phyloP scores from a whole-genome alignment of 768 basidiomycete genomes.

The Mycena epipterygia region DNA sequence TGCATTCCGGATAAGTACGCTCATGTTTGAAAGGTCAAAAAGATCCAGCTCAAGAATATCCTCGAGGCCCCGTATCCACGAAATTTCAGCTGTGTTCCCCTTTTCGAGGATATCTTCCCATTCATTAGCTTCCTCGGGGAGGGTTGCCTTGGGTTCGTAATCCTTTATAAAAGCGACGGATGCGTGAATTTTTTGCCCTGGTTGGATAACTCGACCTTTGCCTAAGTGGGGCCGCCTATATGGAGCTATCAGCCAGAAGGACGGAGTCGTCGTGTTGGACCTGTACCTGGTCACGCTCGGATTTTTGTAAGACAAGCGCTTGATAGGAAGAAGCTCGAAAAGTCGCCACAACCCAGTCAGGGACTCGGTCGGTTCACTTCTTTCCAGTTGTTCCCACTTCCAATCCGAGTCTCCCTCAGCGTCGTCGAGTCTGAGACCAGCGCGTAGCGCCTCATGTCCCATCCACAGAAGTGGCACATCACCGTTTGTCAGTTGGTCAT shows the following conservation, averaged over 20 bases:
- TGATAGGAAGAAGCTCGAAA: background rate
- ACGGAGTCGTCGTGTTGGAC: too few relatives aligned
- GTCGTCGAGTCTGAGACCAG: conserved; percentile 8
- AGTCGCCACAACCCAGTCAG: background rate
- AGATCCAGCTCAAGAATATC: conserved; percentile 4
- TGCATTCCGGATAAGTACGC: background rate
- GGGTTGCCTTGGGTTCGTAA: background rate
- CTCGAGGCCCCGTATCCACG: background rate
- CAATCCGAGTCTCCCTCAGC: background rate
- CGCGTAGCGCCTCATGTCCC: background rate
- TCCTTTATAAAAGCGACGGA: background rate
- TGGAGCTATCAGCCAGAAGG: background rate
- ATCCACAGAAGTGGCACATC: background rate
- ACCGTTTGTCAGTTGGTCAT: background rate
- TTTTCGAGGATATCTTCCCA: conserved; percentile 1
- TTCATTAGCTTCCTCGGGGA: background rate
- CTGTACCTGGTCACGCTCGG: background rate
- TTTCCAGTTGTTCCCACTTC: conserved; percentile 7
- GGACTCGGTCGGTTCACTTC: background rate
- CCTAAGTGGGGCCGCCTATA: background rate
- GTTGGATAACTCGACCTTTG: background rate
- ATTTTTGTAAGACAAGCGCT: background rate
- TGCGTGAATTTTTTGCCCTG: conserved; percentile 4
- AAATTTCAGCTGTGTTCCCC: background rate
- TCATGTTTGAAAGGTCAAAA: background rate